A percentile compares a stretch with the other conserved stretches of the same genome.
These are phyloP conservation scores for Anthracocystis setariae DNA, from an alignment of 1,284 basidiomycete genomes.

Conservation along the genomic window DNA sequence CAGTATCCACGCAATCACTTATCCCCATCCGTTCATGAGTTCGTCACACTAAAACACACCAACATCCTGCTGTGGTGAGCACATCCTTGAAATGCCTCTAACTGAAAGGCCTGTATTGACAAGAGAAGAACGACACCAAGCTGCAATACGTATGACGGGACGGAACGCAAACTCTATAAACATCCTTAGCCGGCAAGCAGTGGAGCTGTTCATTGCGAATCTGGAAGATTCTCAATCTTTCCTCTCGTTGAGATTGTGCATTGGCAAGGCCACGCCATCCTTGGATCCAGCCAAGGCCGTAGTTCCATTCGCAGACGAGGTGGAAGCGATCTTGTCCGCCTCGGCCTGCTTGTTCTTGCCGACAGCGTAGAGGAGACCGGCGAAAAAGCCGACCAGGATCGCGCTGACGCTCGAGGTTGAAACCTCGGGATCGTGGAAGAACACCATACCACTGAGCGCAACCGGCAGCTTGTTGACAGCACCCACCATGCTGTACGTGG, in stretches of 20 bases:
- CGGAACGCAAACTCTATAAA: too few relatives aligned
- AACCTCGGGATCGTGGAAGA: slow-evolving; percentile 77
- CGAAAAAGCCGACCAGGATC: slow-evolving; percentile 87
- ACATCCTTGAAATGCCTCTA: too few relatives aligned
- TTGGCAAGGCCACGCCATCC: slow-evolving; percentile 24
- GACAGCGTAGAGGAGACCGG: slow-evolving; percentile 71
- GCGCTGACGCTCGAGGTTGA: slow-evolving; percentile 88
- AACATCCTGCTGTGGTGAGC: too few relatives aligned
- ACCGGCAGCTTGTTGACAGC: slow-evolving; percentile 98
- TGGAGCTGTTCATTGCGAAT: neutral
- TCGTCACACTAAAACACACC: too few relatives aligned
- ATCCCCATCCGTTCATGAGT: too few relatives aligned
- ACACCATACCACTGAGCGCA: slow-evolving; percentile 71
- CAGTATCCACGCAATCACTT: too few relatives aligned
- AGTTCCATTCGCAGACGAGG: slow-evolving; percentile 46
- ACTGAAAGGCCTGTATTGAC: too few relatives aligned
- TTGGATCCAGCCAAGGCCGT: slow-evolving; percentile 21
- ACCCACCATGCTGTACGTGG: slow-evolving; percentile 99
- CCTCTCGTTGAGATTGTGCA: slow-evolving; percentile 47
- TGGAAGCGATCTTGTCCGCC: slow-evolving; percentile 44
- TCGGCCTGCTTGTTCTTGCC: slow-evolving; percentile 66
- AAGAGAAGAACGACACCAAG: too few relatives aligned
- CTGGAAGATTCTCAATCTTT: slow-evolving; percentile 18
- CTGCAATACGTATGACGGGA: too few relatives aligned
- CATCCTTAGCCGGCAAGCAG: too few relatives aligned